phyloP scores from a whole-genome alignment of 495 filamentous ascomycete species.

The Entonaema liquescens region DNA sequence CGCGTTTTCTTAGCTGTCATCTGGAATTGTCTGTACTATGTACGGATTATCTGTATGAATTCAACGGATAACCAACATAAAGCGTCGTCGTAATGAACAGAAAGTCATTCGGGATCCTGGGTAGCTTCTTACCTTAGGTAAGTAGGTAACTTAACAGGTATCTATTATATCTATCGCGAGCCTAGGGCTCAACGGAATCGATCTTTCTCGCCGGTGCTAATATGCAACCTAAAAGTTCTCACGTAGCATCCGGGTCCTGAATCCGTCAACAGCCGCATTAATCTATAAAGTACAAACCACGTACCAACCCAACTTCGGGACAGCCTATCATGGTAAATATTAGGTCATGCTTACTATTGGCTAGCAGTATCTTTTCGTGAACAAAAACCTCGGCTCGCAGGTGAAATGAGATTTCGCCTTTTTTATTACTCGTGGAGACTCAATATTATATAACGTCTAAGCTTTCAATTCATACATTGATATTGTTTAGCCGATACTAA shows the following conservation, averaged over 20 bases:
- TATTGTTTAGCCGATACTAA: neutral
- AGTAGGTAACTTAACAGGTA: no score
- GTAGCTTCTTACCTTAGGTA: no score
- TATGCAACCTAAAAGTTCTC: slow-evolving; percentile 3
- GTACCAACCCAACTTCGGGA: slow-evolving; percentile 9
- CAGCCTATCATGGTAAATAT: slow-evolving; percentile 3
- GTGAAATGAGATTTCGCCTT: neutral
- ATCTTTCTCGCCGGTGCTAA: slow-evolving; percentile 9
- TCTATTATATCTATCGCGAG: neutral
- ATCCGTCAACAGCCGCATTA: slow-evolving; percentile 34
- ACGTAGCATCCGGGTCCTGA: slow-evolving; percentile 26
- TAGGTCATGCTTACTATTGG: neutral
- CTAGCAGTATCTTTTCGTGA: neutral
- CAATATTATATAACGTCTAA: neutral
- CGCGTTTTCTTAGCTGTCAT: neutral
- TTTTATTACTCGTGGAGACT: neutral
- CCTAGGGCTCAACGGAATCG: slow-evolving; percentile 1
- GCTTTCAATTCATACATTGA: no score
- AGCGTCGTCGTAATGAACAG: neutral
- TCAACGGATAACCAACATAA: slow-evolving; percentile 1
- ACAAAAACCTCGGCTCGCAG: neutral
- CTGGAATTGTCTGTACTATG: neutral
- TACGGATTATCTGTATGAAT: no score
- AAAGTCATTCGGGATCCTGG: neutral
- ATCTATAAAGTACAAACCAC: slow-evolving; percentile 11